Conservation (phyloP, 2,329 filamentous ascomycete species). For the Pyrenophora tritici-repentis region DNA sequence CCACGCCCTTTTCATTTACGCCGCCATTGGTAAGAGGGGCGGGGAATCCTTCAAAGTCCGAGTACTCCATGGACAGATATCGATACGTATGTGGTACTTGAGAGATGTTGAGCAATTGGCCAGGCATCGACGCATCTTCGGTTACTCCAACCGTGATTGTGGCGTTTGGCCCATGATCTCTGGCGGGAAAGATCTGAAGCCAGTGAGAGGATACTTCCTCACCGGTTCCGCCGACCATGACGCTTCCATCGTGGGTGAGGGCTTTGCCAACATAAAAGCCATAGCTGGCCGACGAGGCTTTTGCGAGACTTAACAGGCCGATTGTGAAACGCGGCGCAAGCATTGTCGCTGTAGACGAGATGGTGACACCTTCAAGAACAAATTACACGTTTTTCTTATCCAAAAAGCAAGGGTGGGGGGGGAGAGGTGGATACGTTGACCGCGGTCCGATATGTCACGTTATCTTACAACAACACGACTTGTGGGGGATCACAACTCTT, state of each 20-base stretch:
- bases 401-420: slow-evolving; percentile 3
- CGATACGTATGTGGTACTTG: slow-evolving; percentile 43
- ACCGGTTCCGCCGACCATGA: slow-evolving; percentile 54
- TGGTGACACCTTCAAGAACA: neutral
- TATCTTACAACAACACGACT: no score
- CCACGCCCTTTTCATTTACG: slow-evolving; percentile 50
- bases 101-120: slow-evolving; percentile 41
- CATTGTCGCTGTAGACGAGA: slow-evolving; percentile 3
- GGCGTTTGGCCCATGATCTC: slow-evolving; percentile 49
- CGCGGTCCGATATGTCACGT: neutral
- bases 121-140: slow-evolving; percentile 46
- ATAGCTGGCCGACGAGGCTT: slow-evolving; percentile 48
- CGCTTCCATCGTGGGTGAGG: slow-evolving; percentile 51
- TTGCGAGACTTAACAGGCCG: slow-evolving; percentile 14
- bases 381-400: neutral
- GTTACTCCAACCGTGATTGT: slow-evolving; percentile 53
- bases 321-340: slow-evolving; percentile 3
- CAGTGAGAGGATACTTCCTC: slow-evolving; percentile 56
- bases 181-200: slow-evolving; percentile 53
- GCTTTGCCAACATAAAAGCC: slow-evolving; percentile 56
- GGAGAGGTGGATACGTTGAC: no score
- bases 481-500: slow-evolving; percentile 2
- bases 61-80: slow-evolving; percentile 48
- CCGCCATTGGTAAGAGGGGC: slow-evolving; percentile 54
- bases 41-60: slow-evolving; percentile 51